A percentile compares a stretch with the other conserved stretches of the same genome.
phyloP scores from a whole-genome alignment of 495 filamentous ascomycete genomes.

The Lasiosphaeria hispida region DNA sequence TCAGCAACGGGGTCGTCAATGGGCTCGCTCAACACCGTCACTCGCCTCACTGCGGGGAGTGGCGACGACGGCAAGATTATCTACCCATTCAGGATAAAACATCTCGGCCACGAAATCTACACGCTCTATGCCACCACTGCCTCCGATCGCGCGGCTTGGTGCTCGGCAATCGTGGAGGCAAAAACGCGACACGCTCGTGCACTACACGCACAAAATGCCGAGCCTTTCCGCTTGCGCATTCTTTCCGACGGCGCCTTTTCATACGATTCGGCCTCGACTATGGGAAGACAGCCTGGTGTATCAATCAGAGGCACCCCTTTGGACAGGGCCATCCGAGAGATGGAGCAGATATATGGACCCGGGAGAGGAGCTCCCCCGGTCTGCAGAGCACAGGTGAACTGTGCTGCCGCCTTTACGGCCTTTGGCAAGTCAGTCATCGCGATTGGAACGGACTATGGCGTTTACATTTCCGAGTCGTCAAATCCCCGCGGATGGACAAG shows the following conservation, averaged over 20 bases:
- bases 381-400: constrained; percentile 83
- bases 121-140: constrained; percentile 78
- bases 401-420: constrained; percentile 83
- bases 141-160: constrained; percentile 81
- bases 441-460: constrained; percentile 91
- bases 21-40: constrained; percentile 41
- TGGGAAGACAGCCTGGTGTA: constrained; percentile 45
- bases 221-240: constrained; percentile 89
- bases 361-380: constrained; percentile 69
- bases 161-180: constrained; percentile 85
- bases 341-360: constrained; percentile 70
- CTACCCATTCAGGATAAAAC: constrained; percentile 94
- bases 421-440: constrained; percentile 86
- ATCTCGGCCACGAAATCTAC: constrained; percentile 88
- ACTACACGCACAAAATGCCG: constrained; percentile 87
- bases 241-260: constrained; percentile 90
- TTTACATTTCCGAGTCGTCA: constrained; percentile 79
- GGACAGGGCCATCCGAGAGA: constrained; percentile 83
- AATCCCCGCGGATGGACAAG: constrained; percentile 87
- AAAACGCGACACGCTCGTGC: constrained; percentile 90
- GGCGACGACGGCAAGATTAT: constrained; percentile 72
- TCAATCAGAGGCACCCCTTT: constrained; percentile 84
- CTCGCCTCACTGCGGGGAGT: constrained; percentile 43
- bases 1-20: constrained; percentile 56
- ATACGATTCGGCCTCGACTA: constrained; percentile 61